Base-by-base conservation (phyloP, 768 basidiomycete species). In the Daedalea quercina region DNA sequence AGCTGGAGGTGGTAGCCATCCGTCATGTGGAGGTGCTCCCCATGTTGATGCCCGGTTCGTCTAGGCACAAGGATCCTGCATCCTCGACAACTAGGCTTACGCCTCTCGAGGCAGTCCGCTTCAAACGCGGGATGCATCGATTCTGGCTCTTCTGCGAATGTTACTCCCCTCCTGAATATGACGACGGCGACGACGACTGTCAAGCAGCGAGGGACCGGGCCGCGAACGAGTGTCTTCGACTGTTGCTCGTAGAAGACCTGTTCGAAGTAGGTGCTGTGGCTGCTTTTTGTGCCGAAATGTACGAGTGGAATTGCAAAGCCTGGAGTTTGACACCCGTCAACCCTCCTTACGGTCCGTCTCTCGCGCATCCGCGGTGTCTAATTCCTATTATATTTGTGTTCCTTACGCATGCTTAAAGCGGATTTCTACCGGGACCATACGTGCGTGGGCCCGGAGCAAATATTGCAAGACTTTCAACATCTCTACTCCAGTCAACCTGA, bases 21-120 rank as follows among this genome's bases (percentile, higher is more conserved):
- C 26, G 4, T 17, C 12, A n/a, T n/a, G n/a, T n/a, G n/a, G n/a
- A n/a, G n/a, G n/a, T n/a, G n/a, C n/a, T n/a, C n/a, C n/a, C n/a
- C n/a, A n/a, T n/a, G n/a, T n/a, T n/a, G n/a, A n/a, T n/a, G n/a
- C n/a, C n/a, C n/a, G n/a, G n/a, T n/a, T n/a, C n/a, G n/a, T n/a
- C n/a, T n/a, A 74, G 74, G 41, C 55, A 70, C 57, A 72, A 75
- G 55, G 69, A 74, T 45, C 70, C 69, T 22, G 60, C 60, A 6
- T 70, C 62, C 19, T 48, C 41, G 8, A 61, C 37, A 17, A 73
- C 69, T 50, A 56, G 43, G 22, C 62, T 76, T 13, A 57, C 68
- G 9, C 11, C 50, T 0, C 48, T 28, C 7, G 74, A 76, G 57
- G 68, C 70, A 15, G 13, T 57, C 12, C 63, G 58, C 22, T 70